Conservation (phyloP, 192 early-diverging fungal species). For the Coemansia sp. region DNA sequence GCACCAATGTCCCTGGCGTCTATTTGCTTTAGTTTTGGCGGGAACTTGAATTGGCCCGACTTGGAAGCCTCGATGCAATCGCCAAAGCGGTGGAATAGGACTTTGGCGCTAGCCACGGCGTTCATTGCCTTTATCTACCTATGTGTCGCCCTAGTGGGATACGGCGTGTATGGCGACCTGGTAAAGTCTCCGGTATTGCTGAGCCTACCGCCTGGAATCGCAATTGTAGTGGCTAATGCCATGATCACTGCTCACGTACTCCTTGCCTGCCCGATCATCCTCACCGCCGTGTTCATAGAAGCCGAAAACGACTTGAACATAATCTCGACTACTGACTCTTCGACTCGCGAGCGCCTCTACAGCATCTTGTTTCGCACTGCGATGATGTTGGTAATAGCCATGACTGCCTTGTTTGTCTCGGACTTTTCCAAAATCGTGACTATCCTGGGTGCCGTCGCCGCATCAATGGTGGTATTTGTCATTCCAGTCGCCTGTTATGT, state of each 20-base stretch:
- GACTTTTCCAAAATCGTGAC: slow-evolving; percentile 82
- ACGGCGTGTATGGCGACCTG: slow-evolving; percentile 72
- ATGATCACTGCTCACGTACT: slow-evolving; percentile 83
- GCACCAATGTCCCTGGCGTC: slow-evolving; percentile 80
- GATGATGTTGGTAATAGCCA: slow-evolving; percentile 59
- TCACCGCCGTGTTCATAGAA: slow-evolving; percentile 76
- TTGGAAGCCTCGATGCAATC: slow-evolving; percentile 81
- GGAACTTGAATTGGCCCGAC: slow-evolving; percentile 84
- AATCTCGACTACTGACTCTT: slow-evolving; percentile 35
- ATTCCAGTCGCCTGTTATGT: slow-evolving; percentile 80
- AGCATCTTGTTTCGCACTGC: slow-evolving; percentile 60
- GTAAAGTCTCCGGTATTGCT: slow-evolving; percentile 69
- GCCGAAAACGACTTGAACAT: slow-evolving; percentile 69
- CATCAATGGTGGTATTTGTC: slow-evolving; percentile 79
- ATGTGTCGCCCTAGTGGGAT: slow-evolving; percentile 72
- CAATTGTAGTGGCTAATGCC: slow-evolving; percentile 65
- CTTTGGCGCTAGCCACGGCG: slow-evolving; percentile 64
- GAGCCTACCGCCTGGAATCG: slow-evolving; percentile 65
- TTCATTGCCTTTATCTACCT: slow-evolving; percentile 75
- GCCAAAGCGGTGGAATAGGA: slow-evolving; percentile 70
- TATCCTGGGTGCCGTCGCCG: slow-evolving; percentile 80
- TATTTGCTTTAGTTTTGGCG: slow-evolving; percentile 81
- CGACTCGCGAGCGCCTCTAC: slow-evolving; percentile 52
- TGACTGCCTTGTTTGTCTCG: slow-evolving; percentile 70
- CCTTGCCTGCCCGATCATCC: slow-evolving; percentile 77